Base-by-base conservation (phyloP, 495 filamentous ascomycete species). In the Aspergillus nidulans region DNA sequence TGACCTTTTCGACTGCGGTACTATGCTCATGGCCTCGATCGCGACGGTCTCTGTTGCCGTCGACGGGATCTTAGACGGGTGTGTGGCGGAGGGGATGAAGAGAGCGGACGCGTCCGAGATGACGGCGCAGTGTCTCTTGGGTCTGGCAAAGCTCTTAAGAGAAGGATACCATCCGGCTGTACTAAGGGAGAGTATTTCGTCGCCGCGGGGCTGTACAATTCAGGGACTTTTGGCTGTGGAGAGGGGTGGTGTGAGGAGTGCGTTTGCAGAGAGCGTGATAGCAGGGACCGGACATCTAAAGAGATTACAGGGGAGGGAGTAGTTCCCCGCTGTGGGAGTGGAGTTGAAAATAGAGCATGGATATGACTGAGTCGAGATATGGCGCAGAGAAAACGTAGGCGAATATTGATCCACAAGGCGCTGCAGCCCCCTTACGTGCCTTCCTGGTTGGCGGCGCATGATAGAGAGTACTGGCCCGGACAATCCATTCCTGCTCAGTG, bases 161-260 rank as follows among this genome's bases (percentile, higher is more conserved):
- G 65, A 62, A 38, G 75, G 75, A 26, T 44, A 39, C 10, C 69
- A 74, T 48, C 74, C 74, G 9, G 65, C 67, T 13, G 12, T 70
- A 20, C 50, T 78, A 15, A 63, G 62, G 30, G 74, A 77, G 38
- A 69, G 74, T 55, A 73, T 70, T 0, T 70, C 74, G 0, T 69
- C 71, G 3, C 70, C 72, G 0, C 73, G 69, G 36, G 74, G 75
- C 6, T 77, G 72, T 47, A 78, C 75, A 12, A 76, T 77, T 59
- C 73, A 68, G 0, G 75, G 75, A 1, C 55, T 75, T 44, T 72
- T 76, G 66, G 68, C 75, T 15, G 55, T 78, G 55, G 74, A 77
- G 57, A 72, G 75, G 54, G 67, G 56, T 2, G 71, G 64, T 13
- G 69, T 77, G 13, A 59, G 74, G n/a, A 72, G 74, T 38, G 47